phyloP scores from a whole-genome alignment of 2,329 filamentous ascomycete genomes.

The Fusarium xyrophilum region DNA sequence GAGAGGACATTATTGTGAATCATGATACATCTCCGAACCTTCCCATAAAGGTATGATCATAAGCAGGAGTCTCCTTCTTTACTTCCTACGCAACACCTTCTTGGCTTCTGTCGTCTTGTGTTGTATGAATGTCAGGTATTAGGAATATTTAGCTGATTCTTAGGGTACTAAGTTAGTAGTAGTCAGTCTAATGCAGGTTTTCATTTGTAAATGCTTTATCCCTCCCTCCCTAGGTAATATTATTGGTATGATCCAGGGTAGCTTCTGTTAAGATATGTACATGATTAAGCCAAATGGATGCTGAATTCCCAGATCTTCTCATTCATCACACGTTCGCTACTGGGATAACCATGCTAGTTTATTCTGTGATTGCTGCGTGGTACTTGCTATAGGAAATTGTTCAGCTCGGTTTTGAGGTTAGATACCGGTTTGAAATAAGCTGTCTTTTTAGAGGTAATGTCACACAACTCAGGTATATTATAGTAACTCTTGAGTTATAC shows the following conservation, averaged over 20 bases:
- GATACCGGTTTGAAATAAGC: background rate
- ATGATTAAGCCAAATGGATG: too few species aligned
- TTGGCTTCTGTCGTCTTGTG: background rate
- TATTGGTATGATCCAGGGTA: background rate
- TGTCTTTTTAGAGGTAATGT: background rate
- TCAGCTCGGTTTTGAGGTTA: too few species aligned
- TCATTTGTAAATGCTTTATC: background rate
- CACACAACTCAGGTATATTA: background rate
- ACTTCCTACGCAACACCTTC: background rate
- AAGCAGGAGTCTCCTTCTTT: background rate
- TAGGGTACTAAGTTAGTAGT: background rate
- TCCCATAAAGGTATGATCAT: too few species aligned
- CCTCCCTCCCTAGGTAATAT: background rate
- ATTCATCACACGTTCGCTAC: too few species aligned
- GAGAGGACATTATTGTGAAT: background rate
- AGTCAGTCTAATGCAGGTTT: background rate
- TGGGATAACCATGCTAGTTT: background rate
- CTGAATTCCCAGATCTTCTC: too few species aligned
- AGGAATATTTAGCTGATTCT: background rate
- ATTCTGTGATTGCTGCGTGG: background rate
- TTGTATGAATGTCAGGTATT: background rate
- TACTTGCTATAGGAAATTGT: too few species aligned
- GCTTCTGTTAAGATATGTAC: background rate
- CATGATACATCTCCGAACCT: background rate
- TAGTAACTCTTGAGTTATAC: background rate